Conservation (phyloP, 345 rosid species). For the Balakata baccata region DNA sequence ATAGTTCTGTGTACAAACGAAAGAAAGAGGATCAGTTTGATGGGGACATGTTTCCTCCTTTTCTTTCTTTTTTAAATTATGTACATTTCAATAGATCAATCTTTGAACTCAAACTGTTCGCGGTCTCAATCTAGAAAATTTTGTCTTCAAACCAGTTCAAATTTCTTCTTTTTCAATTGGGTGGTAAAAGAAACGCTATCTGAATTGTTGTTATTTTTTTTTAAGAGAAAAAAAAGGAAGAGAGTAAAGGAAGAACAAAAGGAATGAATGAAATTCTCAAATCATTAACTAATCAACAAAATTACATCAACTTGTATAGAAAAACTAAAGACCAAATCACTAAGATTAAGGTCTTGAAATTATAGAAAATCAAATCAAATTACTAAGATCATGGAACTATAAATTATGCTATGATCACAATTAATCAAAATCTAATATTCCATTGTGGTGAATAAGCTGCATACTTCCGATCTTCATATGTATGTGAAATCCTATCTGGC, state of each 20-base stretch:
- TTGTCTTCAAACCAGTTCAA: conserved; percentile 1
- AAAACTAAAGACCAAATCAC: too few species aligned
- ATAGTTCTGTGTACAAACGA: conserved; percentile 50
- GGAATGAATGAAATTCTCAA: too few species aligned
- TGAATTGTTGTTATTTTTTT: too few species aligned
- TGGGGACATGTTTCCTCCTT: conserved; percentile 17
- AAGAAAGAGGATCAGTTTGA: conserved; percentile 38
- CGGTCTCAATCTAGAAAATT: conserved; percentile 19
- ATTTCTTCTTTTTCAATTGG: background rate
- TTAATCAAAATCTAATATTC: too few species aligned
- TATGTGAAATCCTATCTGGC: background rate
- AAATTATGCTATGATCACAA: too few species aligned
- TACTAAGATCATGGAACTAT: too few species aligned
- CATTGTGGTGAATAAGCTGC: background rate
- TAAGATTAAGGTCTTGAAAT: too few species aligned
- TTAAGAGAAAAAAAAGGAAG: too few species aligned
- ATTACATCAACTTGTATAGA: too few species aligned
- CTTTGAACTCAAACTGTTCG: conserved; percentile 24
- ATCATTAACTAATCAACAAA: too few species aligned
- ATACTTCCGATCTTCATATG: too few species aligned
- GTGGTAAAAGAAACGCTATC: background rate
- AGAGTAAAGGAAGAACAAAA: background rate
- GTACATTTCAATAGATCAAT: conserved; percentile 50
- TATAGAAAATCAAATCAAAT: too few species aligned
- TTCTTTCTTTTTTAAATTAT: conserved; percentile 18